Conservation (phyloP, 2,329 filamentous ascomycete genomes). For the Dryadomyces quercivorus region DNA sequence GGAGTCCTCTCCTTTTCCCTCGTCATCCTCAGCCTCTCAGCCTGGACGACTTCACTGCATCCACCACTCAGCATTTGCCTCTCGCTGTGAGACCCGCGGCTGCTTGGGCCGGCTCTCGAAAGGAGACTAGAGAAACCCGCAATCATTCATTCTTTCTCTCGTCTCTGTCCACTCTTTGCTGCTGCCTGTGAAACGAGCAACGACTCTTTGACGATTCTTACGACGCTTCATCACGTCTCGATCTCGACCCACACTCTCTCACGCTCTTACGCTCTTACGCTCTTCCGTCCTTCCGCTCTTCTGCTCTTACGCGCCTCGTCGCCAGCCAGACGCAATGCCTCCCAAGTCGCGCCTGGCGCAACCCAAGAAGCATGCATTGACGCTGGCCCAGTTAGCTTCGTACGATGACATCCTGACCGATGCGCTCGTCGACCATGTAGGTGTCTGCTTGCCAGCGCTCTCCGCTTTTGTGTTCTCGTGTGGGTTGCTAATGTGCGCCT, state of each 20-base stretch:
- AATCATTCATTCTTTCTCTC: neutral
- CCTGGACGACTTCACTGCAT: neutral
- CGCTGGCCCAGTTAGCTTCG: slow-evolving; percentile 72
- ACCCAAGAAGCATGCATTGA: slow-evolving; percentile 59
- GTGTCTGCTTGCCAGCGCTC: slow-evolving; percentile 21
- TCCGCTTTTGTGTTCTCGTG: neutral
- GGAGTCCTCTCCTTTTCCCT: neutral
- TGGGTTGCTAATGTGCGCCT: neutral
- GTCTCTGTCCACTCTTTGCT: neutral
- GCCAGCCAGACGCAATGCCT: slow-evolving; percentile 5
- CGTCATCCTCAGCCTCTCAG: neutral
- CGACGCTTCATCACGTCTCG: neutral
- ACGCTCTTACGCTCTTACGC: no score
- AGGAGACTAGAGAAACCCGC: neutral
- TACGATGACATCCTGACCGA: slow-evolving; percentile 97
- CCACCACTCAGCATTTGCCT: neutral
- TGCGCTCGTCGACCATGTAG: slow-evolving; percentile 86
- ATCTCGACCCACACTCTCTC: neutral
- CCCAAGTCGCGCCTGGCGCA: slow-evolving; percentile 8
- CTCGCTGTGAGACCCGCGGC: neutral
- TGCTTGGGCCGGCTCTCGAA: neutral
- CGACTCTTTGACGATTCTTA: neutral
- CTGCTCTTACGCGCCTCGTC: neutral
- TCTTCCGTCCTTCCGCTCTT: no score
- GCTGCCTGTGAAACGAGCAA: neutral